Evolutionary conservation across 108 stramenopile genomes (phyloP), one percentile per base, ranked within the genome.

Genomic region (Cyclotella baltica): DNA sequence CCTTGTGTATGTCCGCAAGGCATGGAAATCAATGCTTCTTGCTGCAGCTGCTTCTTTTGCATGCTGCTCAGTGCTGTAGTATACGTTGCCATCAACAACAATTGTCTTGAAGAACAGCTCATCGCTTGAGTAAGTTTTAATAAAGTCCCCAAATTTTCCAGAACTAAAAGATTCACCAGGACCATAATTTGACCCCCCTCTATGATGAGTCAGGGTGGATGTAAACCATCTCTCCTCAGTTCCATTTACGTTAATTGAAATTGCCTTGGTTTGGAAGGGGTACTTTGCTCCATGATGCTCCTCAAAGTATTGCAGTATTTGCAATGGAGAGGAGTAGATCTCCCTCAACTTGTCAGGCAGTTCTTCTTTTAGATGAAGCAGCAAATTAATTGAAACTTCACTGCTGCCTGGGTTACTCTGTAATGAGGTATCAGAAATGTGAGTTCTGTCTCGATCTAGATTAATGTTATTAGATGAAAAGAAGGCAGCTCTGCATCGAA

Each of bases 21-120:
- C 20, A 37, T 67, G 70, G 35, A 67, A 63, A 53, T 81, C 80
- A 50, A 81, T 70, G 5, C 72, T 66, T 34, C 80, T 40, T 15
- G 80, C 80, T 28, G 80, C 80, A n/a, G 73, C 80, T 48, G 80
- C 80, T 40, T 75, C 61, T 58, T 81, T 56, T 0, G 80, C 80
- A 27, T 69, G 29, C 16, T 46, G 29, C 16, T 16, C 11, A 31
- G 31, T 61, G 0, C 31, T 34, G 33, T 61, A 61, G 33, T 34
- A 61, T 0, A 61, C 59, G 13, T 61, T 61, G 10, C 59, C 59
- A 33, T 61, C 59, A 31, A 61, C 59, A 34, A 31, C 31, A 34
- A 31, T 1, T 9, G 33, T 61, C 31, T 61, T 61, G 59, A n/a
- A 61, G 59, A 61, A 61, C 11, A 33, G 16, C 1, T 61, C 59